These are phyloP conservation scores for Setaria viridis DNA, from an alignment of 202 grass and related monocot species.

Conservation along the genomic window DNA sequence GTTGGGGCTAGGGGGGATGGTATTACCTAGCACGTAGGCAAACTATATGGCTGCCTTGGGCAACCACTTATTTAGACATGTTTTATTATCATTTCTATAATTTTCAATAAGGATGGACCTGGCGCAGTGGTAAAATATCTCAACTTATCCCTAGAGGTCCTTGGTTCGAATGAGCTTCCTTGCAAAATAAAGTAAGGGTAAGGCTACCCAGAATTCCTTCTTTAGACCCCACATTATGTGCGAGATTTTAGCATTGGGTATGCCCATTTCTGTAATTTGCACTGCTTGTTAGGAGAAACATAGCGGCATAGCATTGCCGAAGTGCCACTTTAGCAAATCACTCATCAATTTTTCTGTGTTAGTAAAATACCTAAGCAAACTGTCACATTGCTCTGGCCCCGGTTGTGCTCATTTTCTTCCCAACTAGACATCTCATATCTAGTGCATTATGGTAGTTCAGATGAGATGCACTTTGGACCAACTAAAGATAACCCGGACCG, in stretches of 20 bases:
- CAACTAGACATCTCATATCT: background rate
- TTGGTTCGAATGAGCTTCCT: background rate
- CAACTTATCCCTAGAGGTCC: background rate
- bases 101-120: background rate
- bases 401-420: background rate
- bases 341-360: background rate
- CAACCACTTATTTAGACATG: slow-evolving; percentile 17
- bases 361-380: background rate
- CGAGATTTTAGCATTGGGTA: background rate
- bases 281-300: background rate
- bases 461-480: background rate
- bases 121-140: background rate
- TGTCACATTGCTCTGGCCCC: background rate
- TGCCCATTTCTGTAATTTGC: slow-evolving; percentile 3
- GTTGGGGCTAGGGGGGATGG: background rate
- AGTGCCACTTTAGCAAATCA: background rate
- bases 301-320: background rate
- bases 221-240: background rate
- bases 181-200: background rate
- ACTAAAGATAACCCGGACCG: background rate
- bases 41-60: background rate
- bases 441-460: background rate
- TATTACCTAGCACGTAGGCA: background rate
- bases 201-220: background rate
- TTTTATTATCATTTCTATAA: background rate